These are phyloP conservation scores for Singerocomus inundabilis DNA, from an alignment of 1,284 basidiomycete genomes.

Conservation along the genomic window DNA sequence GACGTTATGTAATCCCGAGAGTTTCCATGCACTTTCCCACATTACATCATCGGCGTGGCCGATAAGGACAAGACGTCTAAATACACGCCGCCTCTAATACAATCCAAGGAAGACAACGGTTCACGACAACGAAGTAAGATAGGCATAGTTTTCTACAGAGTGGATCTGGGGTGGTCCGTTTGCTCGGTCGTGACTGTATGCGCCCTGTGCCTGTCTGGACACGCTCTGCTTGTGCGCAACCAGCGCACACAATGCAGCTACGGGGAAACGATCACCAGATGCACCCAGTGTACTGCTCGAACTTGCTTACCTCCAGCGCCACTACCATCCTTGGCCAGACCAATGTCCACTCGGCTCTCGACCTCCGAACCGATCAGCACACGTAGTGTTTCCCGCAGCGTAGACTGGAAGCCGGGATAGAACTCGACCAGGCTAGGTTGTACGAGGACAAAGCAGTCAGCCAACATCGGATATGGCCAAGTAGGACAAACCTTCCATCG, in stretches of 20 bases:
- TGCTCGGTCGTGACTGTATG: slow-evolving; percentile 5
- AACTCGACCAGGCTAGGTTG: slow-evolving; percentile 80
- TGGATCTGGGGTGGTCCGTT: slow-evolving; percentile 12
- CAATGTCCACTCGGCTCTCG: slow-evolving; percentile 80
- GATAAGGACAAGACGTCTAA: slow-evolving; percentile 1
- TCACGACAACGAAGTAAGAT: slow-evolving; percentile 22
- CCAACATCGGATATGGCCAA: neutral
- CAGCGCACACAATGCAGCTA: slow-evolving; percentile 76
- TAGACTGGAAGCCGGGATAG: slow-evolving; percentile 82
- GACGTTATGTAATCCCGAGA: neutral
- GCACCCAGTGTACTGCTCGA: neutral
- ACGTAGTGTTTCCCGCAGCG: slow-evolving; percentile 73
- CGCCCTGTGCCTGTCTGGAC: slow-evolving; percentile 10
- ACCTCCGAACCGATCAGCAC: slow-evolving; percentile 76
- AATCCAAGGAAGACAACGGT: neutral
- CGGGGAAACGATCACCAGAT: slow-evolving; percentile 6
- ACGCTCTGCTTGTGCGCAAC: slow-evolving; percentile 30
- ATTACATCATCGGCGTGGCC: too few species aligned
- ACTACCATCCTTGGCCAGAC: slow-evolving; percentile 94
- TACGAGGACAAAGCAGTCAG: neutral
- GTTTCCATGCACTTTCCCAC: neutral
- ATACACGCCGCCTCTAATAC: slow-evolving; percentile 7
- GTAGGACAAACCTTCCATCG: slow-evolving; percentile 70
- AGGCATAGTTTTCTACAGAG: slow-evolving; percentile 12
- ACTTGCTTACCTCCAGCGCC: slow-evolving; percentile 86